Percentiles rank a stretch among this genome's conserved stretches.
Evolutionary conservation across 805 yeast species (phyloP).

Genomic region (Kodamaea jinghongensis): DNA sequence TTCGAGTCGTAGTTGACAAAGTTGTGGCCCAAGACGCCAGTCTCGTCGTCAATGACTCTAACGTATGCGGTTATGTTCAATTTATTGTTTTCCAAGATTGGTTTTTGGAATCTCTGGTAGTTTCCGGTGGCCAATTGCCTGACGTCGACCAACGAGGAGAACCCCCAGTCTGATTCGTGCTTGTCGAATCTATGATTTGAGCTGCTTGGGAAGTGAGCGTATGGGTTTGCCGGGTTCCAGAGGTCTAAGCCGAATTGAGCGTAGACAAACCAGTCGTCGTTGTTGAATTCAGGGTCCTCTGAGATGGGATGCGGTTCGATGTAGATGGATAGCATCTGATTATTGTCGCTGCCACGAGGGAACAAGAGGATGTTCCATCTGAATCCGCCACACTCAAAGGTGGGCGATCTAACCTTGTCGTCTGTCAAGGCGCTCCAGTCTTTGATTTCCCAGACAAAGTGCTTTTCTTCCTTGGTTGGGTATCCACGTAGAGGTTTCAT

Average conservation of each 20-base stretch:
- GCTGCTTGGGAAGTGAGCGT: conserved; percentile 54
- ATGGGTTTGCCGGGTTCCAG: conserved; percentile 76
- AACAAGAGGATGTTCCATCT: conserved; percentile 72
- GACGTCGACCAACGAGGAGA: conserved; percentile 68
- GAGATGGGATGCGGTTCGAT: conserved; percentile 64
- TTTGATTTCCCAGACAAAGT: conserved; percentile 49
- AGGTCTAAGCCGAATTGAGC: conserved; percentile 84
- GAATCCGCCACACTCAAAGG: conserved; percentile 56
- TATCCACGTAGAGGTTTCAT: conserved; percentile 41
- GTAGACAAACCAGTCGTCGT: conserved; percentile 76
- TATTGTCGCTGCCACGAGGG: conserved; percentile 67
- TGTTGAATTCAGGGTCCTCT: conserved; percentile 14
- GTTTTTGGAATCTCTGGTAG: conserved; percentile 21
- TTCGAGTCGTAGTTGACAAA: conserved; percentile 83
- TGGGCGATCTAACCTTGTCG: conserved; percentile 45
- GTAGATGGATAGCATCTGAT: conserved; percentile 59
- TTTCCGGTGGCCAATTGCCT: conserved; percentile 41
- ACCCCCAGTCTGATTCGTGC: conserved; percentile 93
- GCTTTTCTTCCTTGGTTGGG: conserved; percentile 33
- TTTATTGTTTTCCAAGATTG: conserved; percentile 50
- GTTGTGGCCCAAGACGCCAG: conserved; percentile 93
- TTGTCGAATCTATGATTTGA: conserved; percentile 78
- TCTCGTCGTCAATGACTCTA: conserved; percentile 74
- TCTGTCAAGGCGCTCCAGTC: conserved; percentile 45
- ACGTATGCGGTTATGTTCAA: conserved; percentile 76